phyloP scores from a whole-genome alignment of 176 grass and related monocot genomes.

The Carex kokanica region DNA sequence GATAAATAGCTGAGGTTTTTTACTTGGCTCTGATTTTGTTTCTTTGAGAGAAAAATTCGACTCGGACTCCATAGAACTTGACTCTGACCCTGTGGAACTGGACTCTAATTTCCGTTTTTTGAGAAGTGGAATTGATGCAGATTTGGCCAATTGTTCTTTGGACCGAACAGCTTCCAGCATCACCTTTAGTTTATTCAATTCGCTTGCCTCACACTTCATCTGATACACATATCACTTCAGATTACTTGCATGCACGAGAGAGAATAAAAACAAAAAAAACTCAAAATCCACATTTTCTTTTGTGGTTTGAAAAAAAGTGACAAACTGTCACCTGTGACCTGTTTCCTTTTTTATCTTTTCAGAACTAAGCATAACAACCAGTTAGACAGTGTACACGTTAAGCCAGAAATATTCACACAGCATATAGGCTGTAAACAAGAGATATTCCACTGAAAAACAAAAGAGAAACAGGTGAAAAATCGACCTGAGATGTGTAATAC shows the following conservation, averaged over 20 bases:
- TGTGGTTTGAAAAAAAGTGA: neutral
- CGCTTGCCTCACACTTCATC: conserved; percentile 1
- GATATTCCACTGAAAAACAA: neutral
- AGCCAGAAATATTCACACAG: neutral
- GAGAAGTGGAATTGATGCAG: neutral
- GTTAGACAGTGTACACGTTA: neutral
- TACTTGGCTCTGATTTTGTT: neutral
- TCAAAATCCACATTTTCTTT: neutral
- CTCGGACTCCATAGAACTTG: neutral
- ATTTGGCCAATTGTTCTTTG: neutral
- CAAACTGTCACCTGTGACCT: neutral
- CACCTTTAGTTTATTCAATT: conserved; percentile 2
- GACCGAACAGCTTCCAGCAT: neutral
- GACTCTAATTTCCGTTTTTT: neutral
- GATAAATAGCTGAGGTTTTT: conserved; percentile 19
- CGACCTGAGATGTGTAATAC: conserved; percentile 15
- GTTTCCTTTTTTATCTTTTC: neutral
- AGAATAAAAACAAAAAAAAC: neutral
- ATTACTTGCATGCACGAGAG: neutral
- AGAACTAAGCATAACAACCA: neutral
- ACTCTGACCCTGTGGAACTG: no score
- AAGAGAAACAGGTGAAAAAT: neutral
- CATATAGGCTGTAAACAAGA: neutral
- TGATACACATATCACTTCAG: neutral
- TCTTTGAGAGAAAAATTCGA: neutral